Evolutionary conservation across 768 basidiomycete genomes (phyloP), one percentile per base, ranked within the genome.

Genomic region (Rhodotorula taiwanensis): DNA sequence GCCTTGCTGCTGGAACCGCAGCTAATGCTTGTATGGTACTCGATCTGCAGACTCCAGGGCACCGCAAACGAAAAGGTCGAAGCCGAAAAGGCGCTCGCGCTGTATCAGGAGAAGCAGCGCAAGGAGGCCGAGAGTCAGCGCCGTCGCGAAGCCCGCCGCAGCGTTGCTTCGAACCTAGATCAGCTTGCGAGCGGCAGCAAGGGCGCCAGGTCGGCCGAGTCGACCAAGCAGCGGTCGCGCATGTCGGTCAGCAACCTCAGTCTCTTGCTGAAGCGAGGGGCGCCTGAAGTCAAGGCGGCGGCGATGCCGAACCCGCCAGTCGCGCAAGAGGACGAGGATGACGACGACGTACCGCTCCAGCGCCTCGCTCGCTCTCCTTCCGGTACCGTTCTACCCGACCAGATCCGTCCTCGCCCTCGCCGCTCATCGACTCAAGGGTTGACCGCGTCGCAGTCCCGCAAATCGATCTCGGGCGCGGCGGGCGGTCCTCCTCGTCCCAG

Each of bases 51-150:
- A 21, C 42, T 69, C 14, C 60, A 69, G 52, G 47, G 53, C 0
- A 48, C 44, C 3, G 62, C 67, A 2, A 56, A 50, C 34, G 58
- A 63, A 10, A 48, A 33, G 11, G 36, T 59, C 30, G 52, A 54
- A 13, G 31, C 55, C 27, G 58, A 59, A 11, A 10, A 41, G 5
- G 53, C 58, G 7, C 60, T 51, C 42, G 54, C 55, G 15, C 34
- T 31, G 8, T 49, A 21, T 41, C 10, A 52, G 15, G 23, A 31
- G 5, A n/a, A 47, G 33, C 58, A 60, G 33, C 47, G 56, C 21
- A 21, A 5, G 39, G 62, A 64, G 28, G 58, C 62, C 8, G 55
- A 33, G 9, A 2, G 15, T 2, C 45, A 64, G 30, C 62, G 62
- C 16, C 36, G 36, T 11, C 52, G 39, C 52, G 39, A 53, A 6